Evolutionary conservation across 192 early-diverging fungal species (phyloP).

Genomic region (Backusella tarrabulga): DNA sequence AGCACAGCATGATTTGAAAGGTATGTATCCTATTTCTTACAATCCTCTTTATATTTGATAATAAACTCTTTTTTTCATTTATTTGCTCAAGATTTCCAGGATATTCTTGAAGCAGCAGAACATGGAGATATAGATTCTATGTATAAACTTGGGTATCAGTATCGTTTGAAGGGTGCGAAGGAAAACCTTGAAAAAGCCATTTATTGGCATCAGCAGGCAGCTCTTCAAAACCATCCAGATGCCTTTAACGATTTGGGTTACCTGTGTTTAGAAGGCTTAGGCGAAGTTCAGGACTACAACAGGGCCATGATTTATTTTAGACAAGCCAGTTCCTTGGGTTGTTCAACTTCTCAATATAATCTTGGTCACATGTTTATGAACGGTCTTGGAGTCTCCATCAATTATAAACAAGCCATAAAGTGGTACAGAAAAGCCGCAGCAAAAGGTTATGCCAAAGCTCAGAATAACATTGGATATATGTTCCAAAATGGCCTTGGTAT

Average conservation of each 20-base stretch:
- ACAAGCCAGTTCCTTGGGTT: background rate
- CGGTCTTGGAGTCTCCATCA: background rate
- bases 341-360: background rate
- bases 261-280: background rate
- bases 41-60: background rate
- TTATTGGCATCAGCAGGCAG: background rate
- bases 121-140: background rate
- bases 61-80: background rate
- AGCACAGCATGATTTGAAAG: background rate
- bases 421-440: constrained; percentile 1
- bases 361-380: constrained; percentile 2
- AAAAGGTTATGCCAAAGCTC: background rate
- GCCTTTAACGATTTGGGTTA: background rate
- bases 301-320: background rate
- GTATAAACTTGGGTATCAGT: background rate
- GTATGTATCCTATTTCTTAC: background rate
- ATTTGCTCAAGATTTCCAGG: background rate
- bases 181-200: background rate
- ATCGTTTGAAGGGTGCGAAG: background rate
- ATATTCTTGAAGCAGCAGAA: background rate
- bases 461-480: background rate
- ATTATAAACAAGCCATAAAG: background rate
- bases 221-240: background rate
- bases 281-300: background rate
- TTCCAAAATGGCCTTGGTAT: background rate